Evolutionary conservation across 2,329 filamentous ascomycete species (phyloP).

Genomic region (Rasamsonia emersonii): DNA sequence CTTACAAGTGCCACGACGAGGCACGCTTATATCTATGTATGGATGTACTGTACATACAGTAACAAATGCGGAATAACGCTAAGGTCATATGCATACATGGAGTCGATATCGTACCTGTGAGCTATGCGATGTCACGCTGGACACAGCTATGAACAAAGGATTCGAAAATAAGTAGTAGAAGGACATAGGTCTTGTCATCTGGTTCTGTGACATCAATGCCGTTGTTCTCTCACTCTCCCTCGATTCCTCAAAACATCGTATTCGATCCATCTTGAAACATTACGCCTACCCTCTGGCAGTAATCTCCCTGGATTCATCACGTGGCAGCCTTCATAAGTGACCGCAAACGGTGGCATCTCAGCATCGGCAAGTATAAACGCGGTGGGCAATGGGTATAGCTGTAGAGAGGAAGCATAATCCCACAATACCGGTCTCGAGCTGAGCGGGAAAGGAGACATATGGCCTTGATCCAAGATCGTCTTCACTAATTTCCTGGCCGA

Average conservation of each 20-base stretch:
- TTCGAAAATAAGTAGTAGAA: no score
- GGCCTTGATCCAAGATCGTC: slow-evolving; percentile 83
- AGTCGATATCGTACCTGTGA: no score
- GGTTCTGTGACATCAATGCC: slow-evolving; percentile 39
- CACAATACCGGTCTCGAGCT: slow-evolving; percentile 73
- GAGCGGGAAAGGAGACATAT: slow-evolving; percentile 80
- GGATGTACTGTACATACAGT: no score
- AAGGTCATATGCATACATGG: no score
- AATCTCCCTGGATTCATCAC: slow-evolving; percentile 86
- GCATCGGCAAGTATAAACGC: slow-evolving; percentile 74
- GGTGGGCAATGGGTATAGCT: slow-evolving; percentile 82
- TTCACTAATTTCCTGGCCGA: slow-evolving; percentile 74
- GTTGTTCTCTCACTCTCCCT: slow-evolving; percentile 56
- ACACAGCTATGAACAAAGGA: no score
- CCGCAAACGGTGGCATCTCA: slow-evolving; percentile 69
- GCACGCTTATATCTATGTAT: no score
- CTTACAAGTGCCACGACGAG: no score
- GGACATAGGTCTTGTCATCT: no score
- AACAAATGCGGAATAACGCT: no score
- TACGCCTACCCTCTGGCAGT: slow-evolving; percentile 59
- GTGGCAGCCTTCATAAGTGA: slow-evolving; percentile 92
- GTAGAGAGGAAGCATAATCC: slow-evolving; percentile 70
- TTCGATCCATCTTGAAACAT: slow-evolving; percentile 75
- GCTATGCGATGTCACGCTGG: no score
- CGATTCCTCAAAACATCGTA: slow-evolving; percentile 60